These are phyloP conservation scores for Arabis hirsuta DNA, from an alignment of 345 rosid genomes.

Conservation along the genomic window DNA sequence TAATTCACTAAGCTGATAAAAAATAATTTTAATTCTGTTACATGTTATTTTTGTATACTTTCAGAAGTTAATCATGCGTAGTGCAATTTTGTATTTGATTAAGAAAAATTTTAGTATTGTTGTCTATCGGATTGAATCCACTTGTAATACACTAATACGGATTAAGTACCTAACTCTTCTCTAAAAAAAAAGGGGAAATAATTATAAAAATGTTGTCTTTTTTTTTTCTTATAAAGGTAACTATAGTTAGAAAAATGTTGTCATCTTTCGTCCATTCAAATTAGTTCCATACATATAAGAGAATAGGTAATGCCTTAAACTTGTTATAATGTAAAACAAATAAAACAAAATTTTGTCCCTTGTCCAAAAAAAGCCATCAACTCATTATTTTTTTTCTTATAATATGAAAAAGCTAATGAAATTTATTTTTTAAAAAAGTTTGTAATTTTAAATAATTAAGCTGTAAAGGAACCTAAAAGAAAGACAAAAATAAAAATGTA, in stretches of 20 bases:
- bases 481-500: constrained; percentile 28
- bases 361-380: constrained; percentile 22
- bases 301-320: background rate
- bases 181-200: background rate
- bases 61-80: too few species aligned
- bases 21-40: background rate
- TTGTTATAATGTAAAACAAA: background rate
- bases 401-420: constrained; percentile 11
- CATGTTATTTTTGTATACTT: too few species aligned
- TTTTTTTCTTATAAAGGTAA: too few species aligned
- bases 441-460: constrained; percentile 8
- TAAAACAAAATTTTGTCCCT: constrained; percentile 12
- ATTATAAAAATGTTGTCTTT: too few species aligned
- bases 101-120: too few species aligned
- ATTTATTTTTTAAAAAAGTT: background rate
- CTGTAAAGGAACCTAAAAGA: constrained; percentile 28
- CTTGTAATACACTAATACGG: background rate
- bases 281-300: background rate
- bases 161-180: background rate
- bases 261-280: background rate
- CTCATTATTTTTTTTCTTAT: background rate
- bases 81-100: too few species aligned
- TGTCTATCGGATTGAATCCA: too few species aligned
- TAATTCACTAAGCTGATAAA: background rate
- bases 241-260: background rate